Evolutionary conservation across 2,329 filamentous ascomycete species (phyloP), one percentile per base, ranked within the genome.

Genomic region (Fusarium xylarioides): DNA sequence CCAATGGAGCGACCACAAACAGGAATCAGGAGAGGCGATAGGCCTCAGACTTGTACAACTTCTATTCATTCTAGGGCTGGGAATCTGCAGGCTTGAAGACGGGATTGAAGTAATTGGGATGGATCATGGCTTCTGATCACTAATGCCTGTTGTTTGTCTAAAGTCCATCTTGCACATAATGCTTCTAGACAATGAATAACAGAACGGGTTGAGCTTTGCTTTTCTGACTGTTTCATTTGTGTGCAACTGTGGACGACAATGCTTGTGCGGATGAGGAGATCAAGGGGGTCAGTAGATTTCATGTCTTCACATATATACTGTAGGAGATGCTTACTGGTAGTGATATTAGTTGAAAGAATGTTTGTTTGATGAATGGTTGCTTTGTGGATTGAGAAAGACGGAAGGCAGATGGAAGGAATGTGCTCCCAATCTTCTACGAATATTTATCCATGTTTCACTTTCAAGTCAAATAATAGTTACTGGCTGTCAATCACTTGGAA

Each of bases 51-150:
- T 26, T 26, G 26, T 26, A 26, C 26, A 26, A 26, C 26, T 26
- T 26, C 26, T 26, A 26, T 26, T 26, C 26, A 26, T 26, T 26
- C 26, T 11, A 23, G 18, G 8, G 9, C 5, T 7, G 43, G 44
- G 4, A 9, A 47, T 21, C 12, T 5, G 44, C 5, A 21, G 44
- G 3, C 5, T 28, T 47, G 26, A 5, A 21, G 19, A 30, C 2
- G 8, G 44, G 12, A 1, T 11, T 28, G 7, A 9, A 1, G 26
- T 28, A 21, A 46, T 7, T 3, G 9, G 5, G 26, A 47, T 11
- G 6, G 12, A 0, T 21, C 26, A 30, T 47, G 26, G 26, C 0
- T 21, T 0, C 11, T 46, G 43, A 28, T 2, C 3, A 15, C 26
- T 28, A 21, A 8, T 21, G 44, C 12, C 21, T 47, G 26, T 47